Percentiles rank a stretch among this genome's conserved stretches.
These are phyloP conservation scores for Flaveria brownii DNA, from an alignment of 129 eudicot genomes.

Conservation along the genomic window DNA sequence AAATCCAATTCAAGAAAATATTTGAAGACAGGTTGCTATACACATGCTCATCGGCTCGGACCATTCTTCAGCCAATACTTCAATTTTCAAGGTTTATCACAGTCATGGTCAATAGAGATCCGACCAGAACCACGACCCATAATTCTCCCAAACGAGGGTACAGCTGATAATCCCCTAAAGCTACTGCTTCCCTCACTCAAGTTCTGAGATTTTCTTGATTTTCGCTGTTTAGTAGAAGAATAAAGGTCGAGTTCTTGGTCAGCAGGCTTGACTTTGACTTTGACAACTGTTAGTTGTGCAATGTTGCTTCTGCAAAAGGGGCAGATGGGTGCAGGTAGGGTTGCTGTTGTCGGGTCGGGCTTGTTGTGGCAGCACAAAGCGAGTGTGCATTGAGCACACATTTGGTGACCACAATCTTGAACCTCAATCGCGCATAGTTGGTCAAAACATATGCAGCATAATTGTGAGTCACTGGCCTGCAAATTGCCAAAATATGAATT, in stretches of 20 bases:
- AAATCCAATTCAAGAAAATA: constrained; percentile 38
- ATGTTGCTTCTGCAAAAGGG: constrained; percentile 95
- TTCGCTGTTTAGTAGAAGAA: constrained; percentile 57
- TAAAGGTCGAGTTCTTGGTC: constrained; percentile 42
- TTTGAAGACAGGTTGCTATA: constrained; percentile 34
- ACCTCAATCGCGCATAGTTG: constrained; percentile 93
- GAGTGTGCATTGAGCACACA: constrained; percentile 95
- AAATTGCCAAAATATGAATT: constrained; percentile 29
- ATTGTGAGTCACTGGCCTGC: constrained; percentile 71
- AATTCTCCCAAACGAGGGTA: constrained; percentile 59
- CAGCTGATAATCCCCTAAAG: constrained; percentile 59
- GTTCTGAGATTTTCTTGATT: constrained; percentile 62
- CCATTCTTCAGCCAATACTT: too few relatives aligned
- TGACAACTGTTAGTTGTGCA: constrained; percentile 61
- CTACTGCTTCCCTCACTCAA: constrained; percentile 83
- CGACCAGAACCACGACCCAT: constrained; percentile 69
- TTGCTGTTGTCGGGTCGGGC: constrained; percentile 81
- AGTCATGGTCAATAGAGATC: constrained; percentile 52
- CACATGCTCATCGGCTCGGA: constrained; percentile 27
- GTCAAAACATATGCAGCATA: constrained; percentile 97
- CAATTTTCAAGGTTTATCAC: constrained; percentile 55
- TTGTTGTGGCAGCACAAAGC: constrained; percentile 95
- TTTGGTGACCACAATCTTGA: constrained; percentile 92
- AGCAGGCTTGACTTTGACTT: constrained; percentile 40
- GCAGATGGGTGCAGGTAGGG: constrained; percentile 70